Evolutionary conservation across 495 filamentous ascomycete species (phyloP).

Genomic region (Daldinia loculata): DNA sequence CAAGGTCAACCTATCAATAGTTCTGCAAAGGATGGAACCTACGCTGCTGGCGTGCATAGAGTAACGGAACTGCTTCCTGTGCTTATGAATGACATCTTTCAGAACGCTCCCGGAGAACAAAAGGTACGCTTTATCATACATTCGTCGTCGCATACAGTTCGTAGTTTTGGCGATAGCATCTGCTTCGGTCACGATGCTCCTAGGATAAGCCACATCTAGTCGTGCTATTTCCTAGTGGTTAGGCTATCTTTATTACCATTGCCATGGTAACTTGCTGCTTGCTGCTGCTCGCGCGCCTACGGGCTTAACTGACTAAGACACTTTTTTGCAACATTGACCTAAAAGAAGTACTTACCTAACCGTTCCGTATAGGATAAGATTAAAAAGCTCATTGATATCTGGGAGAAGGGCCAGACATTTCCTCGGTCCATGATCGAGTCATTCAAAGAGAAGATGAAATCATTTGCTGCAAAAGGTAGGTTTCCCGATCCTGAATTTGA

Average conservation of each 20-base stretch:
- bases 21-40: conserved; percentile 85
- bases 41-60: conserved; percentile 93
- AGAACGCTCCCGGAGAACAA: conserved; percentile 90
- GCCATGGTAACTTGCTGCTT: not conserved
- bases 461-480: conserved; percentile 70
- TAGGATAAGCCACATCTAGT: conserved; percentile 51
- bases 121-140: conserved; percentile 81
- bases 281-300: not conserved
- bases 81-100: conserved; percentile 95
- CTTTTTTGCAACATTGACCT: conserved; percentile 31
- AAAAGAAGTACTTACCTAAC: conserved; percentile 53
- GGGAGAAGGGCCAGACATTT: conserved; percentile 95
- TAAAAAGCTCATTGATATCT: conserved; percentile 94
- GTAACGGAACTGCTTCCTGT: conserved; percentile 92
- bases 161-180: conserved; percentile 46
- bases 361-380: conserved; percentile 84
- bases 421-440: conserved; percentile 79
- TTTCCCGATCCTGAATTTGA: conserved; percentile 44
- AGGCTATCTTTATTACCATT: conserved; percentile 1
- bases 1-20: conserved; percentile 80
- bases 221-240: conserved; percentile 29
- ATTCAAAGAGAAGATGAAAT: conserved; percentile 85
- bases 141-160: conserved; percentile 45
- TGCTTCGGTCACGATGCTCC: conserved; percentile 38
- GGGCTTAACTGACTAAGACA: conserved; percentile 15